phyloP scores from a whole-genome alignment of 495 filamentous ascomycete species.

The Podospora appendiculata region DNA sequence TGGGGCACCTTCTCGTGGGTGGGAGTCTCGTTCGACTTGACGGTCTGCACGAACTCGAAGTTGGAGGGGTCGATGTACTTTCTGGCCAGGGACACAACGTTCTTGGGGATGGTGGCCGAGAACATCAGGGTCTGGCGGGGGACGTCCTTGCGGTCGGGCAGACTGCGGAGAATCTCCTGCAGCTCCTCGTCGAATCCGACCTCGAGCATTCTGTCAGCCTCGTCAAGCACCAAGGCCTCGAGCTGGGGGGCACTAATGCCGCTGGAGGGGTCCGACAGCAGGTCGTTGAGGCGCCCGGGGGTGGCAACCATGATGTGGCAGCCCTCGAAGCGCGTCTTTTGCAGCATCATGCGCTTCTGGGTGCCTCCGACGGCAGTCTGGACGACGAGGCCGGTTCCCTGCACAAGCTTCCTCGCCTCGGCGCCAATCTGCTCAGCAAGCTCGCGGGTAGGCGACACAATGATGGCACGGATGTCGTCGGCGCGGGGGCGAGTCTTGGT shows the following conservation, averaged over 20 bases:
- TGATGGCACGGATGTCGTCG: slow-evolving; percentile 74
- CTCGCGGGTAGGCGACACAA: slow-evolving; percentile 92
- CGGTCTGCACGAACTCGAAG: slow-evolving; percentile 78
- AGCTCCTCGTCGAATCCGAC: slow-evolving; percentile 81
- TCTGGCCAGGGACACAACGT: slow-evolving; percentile 73
- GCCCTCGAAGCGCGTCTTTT: slow-evolving; percentile 57
- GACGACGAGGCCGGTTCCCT: slow-evolving; percentile 60
- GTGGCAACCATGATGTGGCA: slow-evolving; percentile 90
- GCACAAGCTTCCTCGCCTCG: slow-evolving; percentile 67
- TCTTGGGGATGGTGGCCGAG: slow-evolving; percentile 81
- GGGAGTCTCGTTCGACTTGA: slow-evolving; percentile 67
- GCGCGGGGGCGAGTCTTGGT: slow-evolving; percentile 27
- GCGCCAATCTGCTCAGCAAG: slow-evolving; percentile 88
- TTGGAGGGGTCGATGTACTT: slow-evolving; percentile 40
- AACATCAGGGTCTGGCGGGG: slow-evolving; percentile 87
- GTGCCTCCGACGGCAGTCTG: slow-evolving; percentile 89
- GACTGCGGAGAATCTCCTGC: slow-evolving; percentile 52
- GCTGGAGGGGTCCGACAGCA: slow-evolving; percentile 60
- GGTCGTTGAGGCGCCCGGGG: slow-evolving; percentile 79
- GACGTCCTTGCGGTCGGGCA: slow-evolving; percentile 52
- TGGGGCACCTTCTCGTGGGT: slow-evolving; percentile 84
- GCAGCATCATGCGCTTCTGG: slow-evolving; percentile 56
- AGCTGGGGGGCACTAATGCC: slow-evolving; percentile 67
- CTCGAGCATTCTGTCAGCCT: slow-evolving; percentile 89
- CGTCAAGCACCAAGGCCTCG: slow-evolving; percentile 79